Conservation (phyloP, 2,329 filamentous ascomycete species). For the Alternaria gansuensis region DNA sequence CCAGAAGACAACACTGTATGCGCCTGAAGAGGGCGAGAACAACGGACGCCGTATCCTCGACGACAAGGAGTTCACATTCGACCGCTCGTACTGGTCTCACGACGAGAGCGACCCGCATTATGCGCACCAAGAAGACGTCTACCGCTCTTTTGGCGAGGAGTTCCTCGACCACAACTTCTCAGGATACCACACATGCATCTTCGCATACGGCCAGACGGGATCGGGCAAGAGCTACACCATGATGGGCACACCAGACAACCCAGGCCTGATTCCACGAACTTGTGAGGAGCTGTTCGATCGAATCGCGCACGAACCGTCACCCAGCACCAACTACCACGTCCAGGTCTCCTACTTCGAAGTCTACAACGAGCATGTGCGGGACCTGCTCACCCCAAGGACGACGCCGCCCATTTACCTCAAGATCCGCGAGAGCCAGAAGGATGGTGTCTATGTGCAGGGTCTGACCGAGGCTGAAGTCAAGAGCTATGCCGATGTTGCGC, state of each 20-base stretch:
- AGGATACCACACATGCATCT: slow-evolving; percentile 98
- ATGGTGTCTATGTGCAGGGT: slow-evolving; percentile 97
- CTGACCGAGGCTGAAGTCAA: slow-evolving; percentile 92
- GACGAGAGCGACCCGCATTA: slow-evolving; percentile 81
- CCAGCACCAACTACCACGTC: slow-evolving; percentile 95
- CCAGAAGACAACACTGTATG: slow-evolving; percentile 82
- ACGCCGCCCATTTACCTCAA: slow-evolving; percentile 91
- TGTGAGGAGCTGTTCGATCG: slow-evolving; percentile 96
- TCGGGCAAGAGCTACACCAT: slow-evolving; percentile 98
- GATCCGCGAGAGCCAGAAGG: slow-evolving; percentile 92
- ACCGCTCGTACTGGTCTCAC: slow-evolving; percentile 99
- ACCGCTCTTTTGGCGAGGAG: slow-evolving; percentile 92
- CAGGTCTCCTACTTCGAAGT: slow-evolving; percentile 99
- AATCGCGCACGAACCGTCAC: slow-evolving; percentile 83
- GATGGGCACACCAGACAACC: slow-evolving; percentile 88
- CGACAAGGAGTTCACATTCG: slow-evolving; percentile 93
- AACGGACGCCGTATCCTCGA: slow-evolving; percentile 79
- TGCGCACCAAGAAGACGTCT: slow-evolving; percentile 90
- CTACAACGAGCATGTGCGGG: slow-evolving; percentile 98
- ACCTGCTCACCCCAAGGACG: slow-evolving; percentile 82
- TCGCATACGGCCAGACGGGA: slow-evolving; percentile 97
- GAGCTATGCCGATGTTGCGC: slow-evolving; percentile 84
- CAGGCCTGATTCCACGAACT: slow-evolving; percentile 91
- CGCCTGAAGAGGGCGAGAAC: slow-evolving; percentile 66
- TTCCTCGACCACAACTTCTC: slow-evolving; percentile 99